Conservation (phyloP, 2,329 filamentous ascomycete species). For the Parascedosporium putredinis region DNA sequence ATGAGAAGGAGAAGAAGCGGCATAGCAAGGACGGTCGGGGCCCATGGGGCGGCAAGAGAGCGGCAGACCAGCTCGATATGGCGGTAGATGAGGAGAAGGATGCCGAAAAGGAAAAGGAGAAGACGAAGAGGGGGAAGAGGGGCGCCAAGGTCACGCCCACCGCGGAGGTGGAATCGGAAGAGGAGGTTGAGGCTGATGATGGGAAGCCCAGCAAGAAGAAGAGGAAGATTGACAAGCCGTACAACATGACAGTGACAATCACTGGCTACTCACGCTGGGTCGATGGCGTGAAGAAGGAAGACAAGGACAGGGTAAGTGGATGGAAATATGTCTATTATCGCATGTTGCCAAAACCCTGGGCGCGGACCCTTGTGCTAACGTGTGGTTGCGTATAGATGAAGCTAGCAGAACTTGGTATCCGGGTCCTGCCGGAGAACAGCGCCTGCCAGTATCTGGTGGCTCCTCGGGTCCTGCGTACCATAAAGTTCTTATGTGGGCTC, state of each 20-base stretch:
- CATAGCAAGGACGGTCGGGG: constrained; percentile 34
- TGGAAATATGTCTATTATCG: too few relatives aligned
- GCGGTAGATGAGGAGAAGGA: constrained; percentile 13
- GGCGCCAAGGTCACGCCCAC: constrained; percentile 25
- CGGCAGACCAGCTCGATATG: constrained; percentile 47
- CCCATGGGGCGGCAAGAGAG: constrained; percentile 53
- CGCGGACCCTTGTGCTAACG: constrained; percentile 13
- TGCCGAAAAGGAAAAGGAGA: constrained; percentile 13
- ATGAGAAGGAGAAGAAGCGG: constrained; percentile 88
- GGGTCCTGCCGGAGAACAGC: constrained; percentile 64
- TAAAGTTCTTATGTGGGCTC: constrained; percentile 85
- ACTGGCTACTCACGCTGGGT: constrained; percentile 82
- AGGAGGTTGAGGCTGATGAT: constrained; percentile 40
- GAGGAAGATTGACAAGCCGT: constrained; percentile 34
- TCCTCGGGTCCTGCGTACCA: constrained; percentile 75
- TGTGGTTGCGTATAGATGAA: constrained; percentile 59
- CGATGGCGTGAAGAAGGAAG: constrained; percentile 60
- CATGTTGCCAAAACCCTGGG: constrained; percentile 2
- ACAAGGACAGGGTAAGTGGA: constrained; percentile 62
- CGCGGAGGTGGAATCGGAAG: too few relatives aligned
- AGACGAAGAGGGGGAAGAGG: constrained; percentile 25
- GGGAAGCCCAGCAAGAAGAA: constrained; percentile 41
- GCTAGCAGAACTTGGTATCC: constrained; percentile 73
- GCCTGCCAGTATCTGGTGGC: constrained; percentile 80
- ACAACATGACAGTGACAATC: constrained; percentile 62